Conservation (phyloP, 2,329 filamentous ascomycete genomes). For the Nemania serpens region DNA sequence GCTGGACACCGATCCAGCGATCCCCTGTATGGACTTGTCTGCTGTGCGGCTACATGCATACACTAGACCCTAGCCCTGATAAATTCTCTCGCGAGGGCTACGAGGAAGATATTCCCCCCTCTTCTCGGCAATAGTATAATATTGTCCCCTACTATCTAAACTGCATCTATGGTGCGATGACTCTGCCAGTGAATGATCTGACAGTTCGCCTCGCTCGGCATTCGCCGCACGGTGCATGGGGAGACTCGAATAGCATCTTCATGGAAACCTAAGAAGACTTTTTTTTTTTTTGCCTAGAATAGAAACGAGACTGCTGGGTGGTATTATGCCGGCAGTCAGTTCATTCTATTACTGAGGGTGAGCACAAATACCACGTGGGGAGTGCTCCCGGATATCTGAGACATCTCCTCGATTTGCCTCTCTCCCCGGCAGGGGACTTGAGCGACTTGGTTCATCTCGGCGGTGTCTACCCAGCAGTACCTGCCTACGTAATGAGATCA, state of each 20-base stretch:
- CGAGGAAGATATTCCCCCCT: background rate
- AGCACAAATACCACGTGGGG: constrained; percentile 39
- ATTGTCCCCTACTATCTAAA: background rate
- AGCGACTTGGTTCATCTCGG: constrained; percentile 2
- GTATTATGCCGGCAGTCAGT: constrained; percentile 12
- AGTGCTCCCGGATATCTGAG: constrained; percentile 37
- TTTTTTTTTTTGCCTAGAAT: no score
- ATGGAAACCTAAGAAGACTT: background rate
- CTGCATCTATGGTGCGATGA: background rate
- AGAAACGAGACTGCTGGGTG: background rate
- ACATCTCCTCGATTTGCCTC: constrained; percentile 30
- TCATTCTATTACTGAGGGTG: constrained; percentile 17
- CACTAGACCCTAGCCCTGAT: constrained; percentile 30
- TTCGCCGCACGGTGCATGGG: constrained; percentile 5
- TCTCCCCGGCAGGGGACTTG: background rate
- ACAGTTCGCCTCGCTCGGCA: constrained; percentile 21
- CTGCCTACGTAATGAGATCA: background rate
- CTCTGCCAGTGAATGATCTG: constrained; percentile 25
- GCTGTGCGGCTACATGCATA: constrained; percentile 37
- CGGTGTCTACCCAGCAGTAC: no score
- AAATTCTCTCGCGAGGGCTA: constrained; percentile 10
- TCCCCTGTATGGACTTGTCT: constrained; percentile 27
- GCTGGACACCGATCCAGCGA: constrained; percentile 35
- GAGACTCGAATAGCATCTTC: background rate
- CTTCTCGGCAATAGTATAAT: background rate